These are phyloP conservation scores for Colletotrichum aenigma DNA, from an alignment of 2,329 filamentous ascomycete species.

Conservation along the genomic window DNA sequence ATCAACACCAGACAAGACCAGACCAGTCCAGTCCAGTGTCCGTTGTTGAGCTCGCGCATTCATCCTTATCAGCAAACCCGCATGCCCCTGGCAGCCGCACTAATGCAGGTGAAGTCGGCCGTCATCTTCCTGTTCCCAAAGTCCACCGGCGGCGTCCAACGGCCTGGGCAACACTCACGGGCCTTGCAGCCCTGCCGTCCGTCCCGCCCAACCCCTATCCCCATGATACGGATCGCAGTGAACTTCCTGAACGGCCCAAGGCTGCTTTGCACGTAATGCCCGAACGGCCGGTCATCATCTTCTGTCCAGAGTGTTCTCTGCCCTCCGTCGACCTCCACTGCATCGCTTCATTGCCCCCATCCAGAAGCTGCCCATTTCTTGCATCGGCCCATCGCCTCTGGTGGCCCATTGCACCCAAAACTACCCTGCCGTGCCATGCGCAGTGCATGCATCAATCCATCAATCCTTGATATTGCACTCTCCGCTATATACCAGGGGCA, in stretches of 20 bases:
- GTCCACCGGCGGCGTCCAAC: background rate
- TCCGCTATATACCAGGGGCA: background rate
- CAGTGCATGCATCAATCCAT: background rate
- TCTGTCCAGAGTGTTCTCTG: background rate
- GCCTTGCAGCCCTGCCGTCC: background rate
- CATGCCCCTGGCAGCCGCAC: slow-evolving; percentile 14
- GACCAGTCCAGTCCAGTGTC: background rate
- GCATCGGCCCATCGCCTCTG: background rate
- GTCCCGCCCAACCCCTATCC: background rate
- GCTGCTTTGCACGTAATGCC: background rate
- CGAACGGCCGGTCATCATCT: background rate
- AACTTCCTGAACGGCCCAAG: slow-evolving; percentile 9
- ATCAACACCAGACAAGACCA: background rate
- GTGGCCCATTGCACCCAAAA: background rate
- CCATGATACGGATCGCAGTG: background rate
- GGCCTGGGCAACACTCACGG: background rate
- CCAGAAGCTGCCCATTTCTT: background rate
- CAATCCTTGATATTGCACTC: background rate
- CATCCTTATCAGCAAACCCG: slow-evolving; percentile 1
- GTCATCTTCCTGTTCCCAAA: background rate
- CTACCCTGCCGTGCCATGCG: background rate
- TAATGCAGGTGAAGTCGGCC: slow-evolving; percentile 12
- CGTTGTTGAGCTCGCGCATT: background rate
- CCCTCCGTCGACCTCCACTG: background rate
- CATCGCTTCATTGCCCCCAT: slow-evolving; percentile 3